A percentile compares a stretch with the other conserved stretches of the same genome.
phyloP scores from a whole-genome alignment of 2,329 filamentous ascomycete genomes.

The Colletotrichum simmondsii region DNA sequence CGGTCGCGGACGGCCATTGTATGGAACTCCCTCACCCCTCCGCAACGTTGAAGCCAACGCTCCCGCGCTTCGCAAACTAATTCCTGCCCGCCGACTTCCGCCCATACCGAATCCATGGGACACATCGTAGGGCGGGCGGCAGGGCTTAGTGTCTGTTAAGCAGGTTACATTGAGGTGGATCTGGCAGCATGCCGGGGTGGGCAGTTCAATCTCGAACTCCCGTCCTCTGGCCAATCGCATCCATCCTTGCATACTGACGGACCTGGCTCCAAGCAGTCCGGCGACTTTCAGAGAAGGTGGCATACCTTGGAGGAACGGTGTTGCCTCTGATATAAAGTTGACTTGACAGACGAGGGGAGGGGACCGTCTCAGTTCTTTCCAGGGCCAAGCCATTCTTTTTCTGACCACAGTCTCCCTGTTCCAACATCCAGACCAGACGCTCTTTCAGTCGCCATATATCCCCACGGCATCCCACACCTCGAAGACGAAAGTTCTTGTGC shows the following conservation, averaged over 20 bases:
- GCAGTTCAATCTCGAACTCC: slow-evolving; percentile 5
- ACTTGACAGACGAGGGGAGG: not conserved
- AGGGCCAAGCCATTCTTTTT: slow-evolving; percentile 14
- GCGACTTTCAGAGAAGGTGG: not conserved
- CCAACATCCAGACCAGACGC: not conserved
- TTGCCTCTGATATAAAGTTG: slow-evolving; percentile 14
- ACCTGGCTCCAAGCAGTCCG: not conserved
- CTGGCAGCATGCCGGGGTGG: not conserved
- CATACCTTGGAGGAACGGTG: not conserved
- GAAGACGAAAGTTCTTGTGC: not conserved
- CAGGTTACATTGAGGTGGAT: slow-evolving; percentile 18
- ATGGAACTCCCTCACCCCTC: not conserved
- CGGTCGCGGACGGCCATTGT: not conserved
- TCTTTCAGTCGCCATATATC: slow-evolving; percentile 3
- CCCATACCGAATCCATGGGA: not conserved
- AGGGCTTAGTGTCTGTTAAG: slow-evolving; percentile 16
- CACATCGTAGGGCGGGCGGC: not conserved
- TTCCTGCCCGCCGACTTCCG: not conserved
- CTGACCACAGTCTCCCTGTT: slow-evolving; percentile 5
- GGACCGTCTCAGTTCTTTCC: slow-evolving; percentile 13
- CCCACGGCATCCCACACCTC: not conserved
- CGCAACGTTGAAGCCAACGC: not conserved
- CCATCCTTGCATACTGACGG: not conserved
- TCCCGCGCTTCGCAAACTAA: not conserved
- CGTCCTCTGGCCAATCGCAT: slow-evolving; percentile 9